Conservation (phyloP, 1,139 yeast species). For the Maudiozyma humilis region DNA sequence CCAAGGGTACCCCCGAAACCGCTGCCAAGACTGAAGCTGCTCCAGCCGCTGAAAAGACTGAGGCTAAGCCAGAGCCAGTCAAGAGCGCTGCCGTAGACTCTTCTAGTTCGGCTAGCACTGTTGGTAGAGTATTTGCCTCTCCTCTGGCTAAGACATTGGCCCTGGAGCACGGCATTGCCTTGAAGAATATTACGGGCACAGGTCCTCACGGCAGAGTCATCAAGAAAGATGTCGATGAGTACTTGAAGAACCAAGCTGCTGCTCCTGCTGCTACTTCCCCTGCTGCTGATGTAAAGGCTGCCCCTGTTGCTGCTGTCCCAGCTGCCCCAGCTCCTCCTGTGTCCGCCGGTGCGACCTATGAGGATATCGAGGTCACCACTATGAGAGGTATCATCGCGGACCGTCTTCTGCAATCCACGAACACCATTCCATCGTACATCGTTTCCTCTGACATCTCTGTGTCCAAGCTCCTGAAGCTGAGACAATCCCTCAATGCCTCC, state of each 20-base stretch:
- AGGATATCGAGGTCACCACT: slow-evolving; percentile 76
- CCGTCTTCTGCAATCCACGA: slow-evolving; percentile 81
- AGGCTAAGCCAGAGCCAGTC: not conserved
- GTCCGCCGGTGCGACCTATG: slow-evolving; percentile 52
- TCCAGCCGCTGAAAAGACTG: not conserved
- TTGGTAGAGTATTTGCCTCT: slow-evolving; percentile 75
- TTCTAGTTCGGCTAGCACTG: slow-evolving; percentile 13
- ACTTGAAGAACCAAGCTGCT: slow-evolving; percentile 31
- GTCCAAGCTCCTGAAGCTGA: slow-evolving; percentile 80
- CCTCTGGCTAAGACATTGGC: slow-evolving; percentile 94
- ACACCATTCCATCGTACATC: slow-evolving; percentile 82
- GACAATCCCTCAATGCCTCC: slow-evolving; percentile 78
- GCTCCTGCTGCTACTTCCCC: slow-evolving; percentile 31
- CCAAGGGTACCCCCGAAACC: slow-evolving; percentile 22
- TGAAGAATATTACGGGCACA: slow-evolving; percentile 77
- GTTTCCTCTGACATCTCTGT: slow-evolving; percentile 84
- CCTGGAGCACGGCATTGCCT: slow-evolving; percentile 81
- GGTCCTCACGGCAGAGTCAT: slow-evolving; percentile 95
- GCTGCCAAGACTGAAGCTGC: slow-evolving; percentile 4
- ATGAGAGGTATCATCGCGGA: slow-evolving; percentile 94
- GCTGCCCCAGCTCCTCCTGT: slow-evolving; percentile 43
- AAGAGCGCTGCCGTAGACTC: slow-evolving; percentile 9
- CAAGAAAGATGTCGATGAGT: slow-evolving; percentile 79
- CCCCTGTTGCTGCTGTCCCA: slow-evolving; percentile 40
- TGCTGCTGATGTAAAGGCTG: slow-evolving; percentile 20